A percentile compares a stretch with the other conserved stretches of the same genome.
Conservation (phyloP, 176 grass and related monocot genomes). For the Tillandsia fasciculata region DNA sequence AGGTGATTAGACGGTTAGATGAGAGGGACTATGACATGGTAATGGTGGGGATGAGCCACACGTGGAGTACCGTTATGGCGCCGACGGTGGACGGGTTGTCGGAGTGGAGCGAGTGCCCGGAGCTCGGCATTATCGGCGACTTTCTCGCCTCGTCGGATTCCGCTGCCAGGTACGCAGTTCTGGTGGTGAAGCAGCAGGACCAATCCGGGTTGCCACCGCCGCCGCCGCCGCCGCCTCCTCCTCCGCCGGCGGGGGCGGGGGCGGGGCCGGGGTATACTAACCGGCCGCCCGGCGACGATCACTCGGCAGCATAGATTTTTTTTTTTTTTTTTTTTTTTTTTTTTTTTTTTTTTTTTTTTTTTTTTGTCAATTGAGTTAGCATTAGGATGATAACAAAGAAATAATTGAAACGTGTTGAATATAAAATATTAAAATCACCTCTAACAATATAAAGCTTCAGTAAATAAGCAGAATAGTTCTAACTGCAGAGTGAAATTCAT, state of each 20-base stretch:
- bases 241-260: no score
- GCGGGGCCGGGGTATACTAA: slow-evolving; percentile 19
- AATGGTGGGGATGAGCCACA: slow-evolving; percentile 62
- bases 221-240: background rate
- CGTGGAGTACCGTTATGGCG: slow-evolving; percentile 50
- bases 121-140: slow-evolving; percentile 76
- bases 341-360: background rate
- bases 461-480: no score
- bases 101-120: slow-evolving; percentile 72
- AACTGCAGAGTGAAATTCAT: no score
- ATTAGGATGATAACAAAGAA: background rate
- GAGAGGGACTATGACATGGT: slow-evolving; percentile 60
- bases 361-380: background rate
- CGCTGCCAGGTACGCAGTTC: slow-evolving; percentile 50
- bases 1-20: slow-evolving; percentile 36
- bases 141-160: slow-evolving; percentile 68
- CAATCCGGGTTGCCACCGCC: slow-evolving; percentile 43
- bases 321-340: background rate
- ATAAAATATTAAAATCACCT: background rate
- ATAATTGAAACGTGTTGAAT: background rate
- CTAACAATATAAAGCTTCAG: background rate
- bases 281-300: slow-evolving; percentile 13
- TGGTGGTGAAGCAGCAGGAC: slow-evolving; percentile 89
- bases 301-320: background rate
- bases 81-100: slow-evolving; percentile 28